A percentile compares a stretch with the other conserved stretches of the same genome.
phyloP scores from a whole-genome alignment of 1,139 yeast genomes.

The Yamadazyma siamensis region DNA sequence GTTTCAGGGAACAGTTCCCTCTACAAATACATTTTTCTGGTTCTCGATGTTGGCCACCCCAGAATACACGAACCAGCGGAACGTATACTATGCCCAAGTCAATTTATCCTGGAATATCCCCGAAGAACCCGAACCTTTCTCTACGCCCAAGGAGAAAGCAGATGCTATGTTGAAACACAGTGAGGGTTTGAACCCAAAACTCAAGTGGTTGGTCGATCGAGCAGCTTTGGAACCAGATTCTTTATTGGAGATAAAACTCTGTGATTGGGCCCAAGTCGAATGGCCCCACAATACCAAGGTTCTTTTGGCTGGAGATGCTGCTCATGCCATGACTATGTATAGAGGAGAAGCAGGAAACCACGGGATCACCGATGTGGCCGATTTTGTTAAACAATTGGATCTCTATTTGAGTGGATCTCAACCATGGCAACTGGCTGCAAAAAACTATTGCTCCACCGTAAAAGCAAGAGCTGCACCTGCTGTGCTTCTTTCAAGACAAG shows the following conservation, averaged over 20 bases:
- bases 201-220: constrained; percentile 15
- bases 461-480: constrained; percentile 16
- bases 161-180: constrained; percentile 15
- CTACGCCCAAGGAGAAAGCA: constrained; percentile 14
- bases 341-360: constrained; percentile 21
- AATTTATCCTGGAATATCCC: constrained; percentile 18
- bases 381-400: constrained; percentile 12
- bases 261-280: constrained; percentile 18
- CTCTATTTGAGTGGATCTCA: constrained; percentile 4
- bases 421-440: constrained; percentile 13
- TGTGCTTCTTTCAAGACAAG: constrained; percentile 18
- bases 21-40: constrained; percentile 23
- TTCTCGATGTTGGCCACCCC: constrained; percentile 24
- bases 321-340: constrained; percentile 22
- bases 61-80: constrained; percentile 13
- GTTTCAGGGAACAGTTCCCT: constrained; percentile 27
- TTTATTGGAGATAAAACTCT: constrained; percentile 15
- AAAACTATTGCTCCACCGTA: constrained; percentile 11
- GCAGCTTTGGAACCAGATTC: constrained; percentile 12
- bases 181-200: constrained; percentile 13
- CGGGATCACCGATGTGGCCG: constrained; percentile 18
- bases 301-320: constrained; percentile 14
- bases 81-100: constrained; percentile 17
- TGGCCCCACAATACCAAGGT: constrained; percentile 9
- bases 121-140: constrained; percentile 13